phyloP scores from a whole-genome alignment of 805 yeast genomes.

The Candida oleophila region DNA sequence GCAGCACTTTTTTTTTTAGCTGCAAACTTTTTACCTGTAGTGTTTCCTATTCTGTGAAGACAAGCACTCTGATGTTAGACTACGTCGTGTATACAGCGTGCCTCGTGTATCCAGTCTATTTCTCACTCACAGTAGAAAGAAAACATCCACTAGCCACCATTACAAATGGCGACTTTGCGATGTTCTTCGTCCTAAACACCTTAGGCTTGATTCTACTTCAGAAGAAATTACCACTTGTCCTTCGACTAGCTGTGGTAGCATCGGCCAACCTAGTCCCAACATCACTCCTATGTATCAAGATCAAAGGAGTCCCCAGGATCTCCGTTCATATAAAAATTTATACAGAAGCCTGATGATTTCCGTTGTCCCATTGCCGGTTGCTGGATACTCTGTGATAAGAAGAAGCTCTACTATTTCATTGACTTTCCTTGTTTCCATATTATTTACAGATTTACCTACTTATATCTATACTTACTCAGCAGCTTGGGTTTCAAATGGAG shows the following conservation, averaged over 20 bases:
- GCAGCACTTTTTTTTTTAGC: background rate
- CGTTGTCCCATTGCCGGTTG: too few relatives aligned
- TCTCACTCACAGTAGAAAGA: background rate
- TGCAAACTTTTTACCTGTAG: too few relatives aligned
- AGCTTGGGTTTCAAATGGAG: slow-evolving; percentile 70
- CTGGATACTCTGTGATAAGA: too few relatives aligned
- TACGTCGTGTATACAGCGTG: background rate
- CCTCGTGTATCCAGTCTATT: slow-evolving; percentile 1
- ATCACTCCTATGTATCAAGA: background rate
- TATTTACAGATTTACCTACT: background rate
- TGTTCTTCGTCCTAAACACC: slow-evolving; percentile 1
- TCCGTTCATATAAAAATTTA: background rate
- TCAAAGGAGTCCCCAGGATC: slow-evolving; percentile 2
- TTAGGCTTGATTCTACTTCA: background rate
- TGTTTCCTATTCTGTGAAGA: background rate
- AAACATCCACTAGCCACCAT: background rate
- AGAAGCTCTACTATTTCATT: too few relatives aligned
- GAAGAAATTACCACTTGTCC: background rate
- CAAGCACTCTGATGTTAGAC: background rate
- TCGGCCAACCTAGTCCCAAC: background rate
- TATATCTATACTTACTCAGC: slow-evolving; percentile 23
- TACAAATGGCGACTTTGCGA: background rate
- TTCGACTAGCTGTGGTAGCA: background rate
- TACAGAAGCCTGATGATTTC: background rate
- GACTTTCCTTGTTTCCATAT: background rate